Evolutionary conservation across 805 yeast species (phyloP), one percentile per base, ranked within the genome.

Genomic region (Candida ortonii): DNA sequence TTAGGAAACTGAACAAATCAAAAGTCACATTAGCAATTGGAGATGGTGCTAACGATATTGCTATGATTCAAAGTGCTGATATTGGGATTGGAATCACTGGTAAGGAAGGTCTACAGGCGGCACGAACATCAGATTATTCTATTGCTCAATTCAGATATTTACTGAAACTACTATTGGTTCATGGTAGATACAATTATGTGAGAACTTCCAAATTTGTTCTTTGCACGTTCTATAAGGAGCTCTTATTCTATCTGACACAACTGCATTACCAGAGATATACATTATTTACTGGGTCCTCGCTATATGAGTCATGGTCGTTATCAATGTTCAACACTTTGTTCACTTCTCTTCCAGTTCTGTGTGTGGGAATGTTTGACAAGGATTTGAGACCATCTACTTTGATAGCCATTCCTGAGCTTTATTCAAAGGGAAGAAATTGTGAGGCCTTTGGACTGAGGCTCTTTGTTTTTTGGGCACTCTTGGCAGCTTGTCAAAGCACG

Each of bases 31-130:
- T 93, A 42, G 98, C 98, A 0, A 84, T 93, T 55, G 99, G 99
- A 6, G 99, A 93, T 63, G 99, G 99, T 45, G 99, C 99, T 2
- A 93, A 93, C 56, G 99, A 93, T 61, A 89, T 93, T 55, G 97
- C 99, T 1, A 93, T 93, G 99, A 93, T 93, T 43, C 97, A 93
- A 64, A 83, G 94, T 53, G 99, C 99, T 0, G 97, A 93, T 60
- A 87, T 93, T 36, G 99, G 99, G 18, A 76, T 93, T 43, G 98
- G 98, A 18, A 93, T 93, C 34, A 89, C 97, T 1, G 99, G 98
- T 22, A 84, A 83, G 49, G 98, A 93, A 62, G 98, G 98, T 2
- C 65, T 93, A 26, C 98, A 93, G 53, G 98, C 98, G 0, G 96
- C 98, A 0, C 70, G 98, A 49, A 73, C 96, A 0, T 80, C 97